These are phyloP conservation scores for Diaporthe citriasiana DNA, from an alignment of 2,329 filamentous ascomycete species.

Conservation along the genomic window DNA sequence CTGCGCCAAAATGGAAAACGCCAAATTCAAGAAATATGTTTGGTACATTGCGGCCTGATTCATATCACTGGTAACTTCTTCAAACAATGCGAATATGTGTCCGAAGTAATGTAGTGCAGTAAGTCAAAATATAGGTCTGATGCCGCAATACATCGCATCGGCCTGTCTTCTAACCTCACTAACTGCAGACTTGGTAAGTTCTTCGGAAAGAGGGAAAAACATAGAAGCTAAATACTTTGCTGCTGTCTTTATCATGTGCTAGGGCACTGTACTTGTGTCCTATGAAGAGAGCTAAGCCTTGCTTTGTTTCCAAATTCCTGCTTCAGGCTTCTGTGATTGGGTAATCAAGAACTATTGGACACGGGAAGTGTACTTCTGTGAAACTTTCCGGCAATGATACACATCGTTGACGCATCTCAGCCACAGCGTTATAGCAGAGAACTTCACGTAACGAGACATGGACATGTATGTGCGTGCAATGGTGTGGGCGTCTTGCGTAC, in stretches of 20 bases:
- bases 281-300: background rate
- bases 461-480: no score
- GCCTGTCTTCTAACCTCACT: background rate
- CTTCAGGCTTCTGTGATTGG: background rate
- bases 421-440: background rate
- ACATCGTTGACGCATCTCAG: accelerated
- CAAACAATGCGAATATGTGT: background rate
- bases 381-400: accelerated
- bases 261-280: background rate
- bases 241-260: background rate
- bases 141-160: background rate
- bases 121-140: background rate
- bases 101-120: background rate
- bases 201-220: no score
- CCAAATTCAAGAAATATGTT: background rate
- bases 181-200: background rate
- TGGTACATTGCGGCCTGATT: background rate
- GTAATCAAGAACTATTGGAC: background rate
- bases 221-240: no score
- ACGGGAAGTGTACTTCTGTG: background rate
- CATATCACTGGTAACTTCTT: background rate
- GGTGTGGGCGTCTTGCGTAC: no score
- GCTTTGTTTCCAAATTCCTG: background rate
- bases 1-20: accelerated
- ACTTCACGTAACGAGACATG: background rate